Percentiles rank a stretch among this genome's conserved stretches.
Conservation (phyloP, 2,329 filamentous ascomycete species). For the Colletotrichum limetticola region DNA sequence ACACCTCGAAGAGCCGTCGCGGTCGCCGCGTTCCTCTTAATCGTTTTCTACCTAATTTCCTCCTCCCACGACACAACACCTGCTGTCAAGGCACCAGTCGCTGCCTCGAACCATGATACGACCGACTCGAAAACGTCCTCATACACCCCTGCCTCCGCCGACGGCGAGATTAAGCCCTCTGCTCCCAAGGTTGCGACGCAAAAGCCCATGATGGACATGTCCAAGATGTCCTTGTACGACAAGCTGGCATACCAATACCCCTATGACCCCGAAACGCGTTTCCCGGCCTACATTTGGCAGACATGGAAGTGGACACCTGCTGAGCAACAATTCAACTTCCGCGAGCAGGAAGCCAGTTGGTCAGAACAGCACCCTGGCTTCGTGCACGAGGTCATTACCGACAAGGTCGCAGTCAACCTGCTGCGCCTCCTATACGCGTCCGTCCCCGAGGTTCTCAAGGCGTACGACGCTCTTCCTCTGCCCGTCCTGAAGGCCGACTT, state of each 20-base stretch:
- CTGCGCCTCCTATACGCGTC: slow-evolving; percentile 88
- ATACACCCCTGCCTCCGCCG: neutral
- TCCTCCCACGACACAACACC: slow-evolving; percentile 60
- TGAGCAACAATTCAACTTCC: slow-evolving; percentile 81
- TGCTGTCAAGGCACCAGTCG: slow-evolving; percentile 38
- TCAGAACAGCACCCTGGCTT: slow-evolving; percentile 88
- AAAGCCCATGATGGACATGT: slow-evolving; percentile 75
- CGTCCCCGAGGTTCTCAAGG: slow-evolving; percentile 81
- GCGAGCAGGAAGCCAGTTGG: slow-evolving; percentile 90
- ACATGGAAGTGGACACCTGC: slow-evolving; percentile 93
- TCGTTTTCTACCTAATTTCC: slow-evolving; percentile 76
- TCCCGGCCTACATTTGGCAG: slow-evolving; percentile 99
- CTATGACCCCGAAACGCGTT: slow-evolving; percentile 88
- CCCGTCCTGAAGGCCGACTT: slow-evolving; percentile 84
- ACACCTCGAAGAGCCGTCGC: slow-evolving; percentile 81
- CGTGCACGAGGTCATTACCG: slow-evolving; percentile 96
- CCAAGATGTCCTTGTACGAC: slow-evolving; percentile 76
- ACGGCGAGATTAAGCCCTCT: slow-evolving; percentile 12
- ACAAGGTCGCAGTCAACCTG: slow-evolving; percentile 83
- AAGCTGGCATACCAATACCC: slow-evolving; percentile 95
- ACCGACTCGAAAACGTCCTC: slow-evolving; percentile 7
- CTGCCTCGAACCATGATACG: slow-evolving; percentile 35
- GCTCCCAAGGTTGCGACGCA: slow-evolving; percentile 57
- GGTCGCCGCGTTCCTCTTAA: slow-evolving; percentile 75
- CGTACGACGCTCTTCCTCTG: slow-evolving; percentile 78